phyloP scores from a whole-genome alignment of 1,139 yeast species.

The Yamadazyma buinensis region DNA sequence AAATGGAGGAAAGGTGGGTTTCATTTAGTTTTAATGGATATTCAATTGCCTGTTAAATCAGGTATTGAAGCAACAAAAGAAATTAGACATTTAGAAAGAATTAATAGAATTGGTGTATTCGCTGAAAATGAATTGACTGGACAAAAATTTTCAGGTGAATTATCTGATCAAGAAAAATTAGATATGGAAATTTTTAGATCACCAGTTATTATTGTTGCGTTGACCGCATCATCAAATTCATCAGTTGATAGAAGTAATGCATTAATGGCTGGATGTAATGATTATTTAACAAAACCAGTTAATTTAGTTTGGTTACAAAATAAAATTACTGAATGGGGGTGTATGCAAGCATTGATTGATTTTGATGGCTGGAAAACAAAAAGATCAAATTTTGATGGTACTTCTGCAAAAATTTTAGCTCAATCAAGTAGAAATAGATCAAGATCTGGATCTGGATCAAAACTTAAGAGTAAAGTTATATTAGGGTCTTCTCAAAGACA shows the following conservation, averaged over 20 bases:
- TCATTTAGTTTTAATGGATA: conserved; percentile 90
- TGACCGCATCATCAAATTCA: conserved; percentile 83
- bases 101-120: conserved; percentile 80
- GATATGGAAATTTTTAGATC: conserved; percentile 67
- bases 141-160: conserved; percentile 18
- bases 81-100: conserved; percentile 75
- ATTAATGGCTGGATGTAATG: conserved; percentile 94
- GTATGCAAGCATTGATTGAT: conserved; percentile 96
- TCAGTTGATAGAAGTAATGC: conserved; percentile 90
- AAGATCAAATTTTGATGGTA: conserved; percentile 13
- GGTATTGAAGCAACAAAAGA: conserved; percentile 92
- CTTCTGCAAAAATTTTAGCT: conserved; percentile 10
- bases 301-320: conserved; percentile 91
- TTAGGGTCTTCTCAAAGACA: conserved; percentile 7
- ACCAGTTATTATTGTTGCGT: conserved; percentile 93
- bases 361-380: conserved; percentile 84
- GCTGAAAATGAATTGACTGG: conserved; percentile 41
- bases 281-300: conserved; percentile 94
- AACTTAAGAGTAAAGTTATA: conserved; percentile 5
- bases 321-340: conserved; percentile 94
- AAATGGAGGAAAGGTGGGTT: conserved; percentile 92
- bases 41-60: conserved; percentile 88
- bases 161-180: conserved; percentile 39
- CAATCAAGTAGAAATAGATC: conserved; percentile 10
- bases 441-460: conserved; percentile 11